These are phyloP conservation scores for Prunus fruticosa DNA, from an alignment of 306 rosid species.

Conservation along the genomic window DNA sequence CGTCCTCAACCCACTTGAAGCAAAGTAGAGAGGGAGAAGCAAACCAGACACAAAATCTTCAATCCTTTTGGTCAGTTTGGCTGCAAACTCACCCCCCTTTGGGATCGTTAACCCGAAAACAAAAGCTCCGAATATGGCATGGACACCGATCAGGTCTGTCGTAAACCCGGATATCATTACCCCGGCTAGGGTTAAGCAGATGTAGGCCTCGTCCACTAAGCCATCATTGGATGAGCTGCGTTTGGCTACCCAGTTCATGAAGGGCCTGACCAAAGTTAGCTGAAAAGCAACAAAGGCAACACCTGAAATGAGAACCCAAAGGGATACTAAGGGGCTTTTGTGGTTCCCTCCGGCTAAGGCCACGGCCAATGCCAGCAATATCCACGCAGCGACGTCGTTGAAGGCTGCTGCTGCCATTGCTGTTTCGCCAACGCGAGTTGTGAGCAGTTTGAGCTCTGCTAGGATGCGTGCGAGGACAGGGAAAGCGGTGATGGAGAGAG, in stretches of 20 bases:
- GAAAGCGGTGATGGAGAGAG: constrained; percentile 27
- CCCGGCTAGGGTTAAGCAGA: constrained; percentile 55
- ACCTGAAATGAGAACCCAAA: constrained; percentile 67
- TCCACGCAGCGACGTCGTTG: constrained; percentile 26
- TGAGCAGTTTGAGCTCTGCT: constrained; percentile 24
- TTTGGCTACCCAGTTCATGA: constrained; percentile 48
- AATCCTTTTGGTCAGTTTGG: constrained; percentile 22
- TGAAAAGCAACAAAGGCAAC: constrained; percentile 51
- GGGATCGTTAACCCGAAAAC: constrained; percentile 8
- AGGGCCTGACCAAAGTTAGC: constrained; percentile 48
- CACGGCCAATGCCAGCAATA: constrained; percentile 13
- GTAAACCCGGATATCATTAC: constrained; percentile 67
- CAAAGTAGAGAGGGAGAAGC: constrained; percentile 16
- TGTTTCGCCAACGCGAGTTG: constrained; percentile 1
- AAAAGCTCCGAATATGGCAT: constrained; percentile 65
- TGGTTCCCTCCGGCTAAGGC: constrained; percentile 20
- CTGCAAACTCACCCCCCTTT: constrained; percentile 32
- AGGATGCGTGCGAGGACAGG: constrained; percentile 25
- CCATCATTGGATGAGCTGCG: constrained; percentile 39
- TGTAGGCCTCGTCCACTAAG: constrained; percentile 45
- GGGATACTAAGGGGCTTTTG: constrained; percentile 53
- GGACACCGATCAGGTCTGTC: constrained; percentile 79
- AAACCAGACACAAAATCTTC: constrained; percentile 9
- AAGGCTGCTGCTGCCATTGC: constrained; percentile 23
- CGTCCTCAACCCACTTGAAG: constrained; percentile 13